Percentiles rank a stretch among this genome's conserved stretches.
Evolutionary conservation across 208 protist genomes (phyloP).

Genomic region (Vickermania spadyakhi): DNA sequence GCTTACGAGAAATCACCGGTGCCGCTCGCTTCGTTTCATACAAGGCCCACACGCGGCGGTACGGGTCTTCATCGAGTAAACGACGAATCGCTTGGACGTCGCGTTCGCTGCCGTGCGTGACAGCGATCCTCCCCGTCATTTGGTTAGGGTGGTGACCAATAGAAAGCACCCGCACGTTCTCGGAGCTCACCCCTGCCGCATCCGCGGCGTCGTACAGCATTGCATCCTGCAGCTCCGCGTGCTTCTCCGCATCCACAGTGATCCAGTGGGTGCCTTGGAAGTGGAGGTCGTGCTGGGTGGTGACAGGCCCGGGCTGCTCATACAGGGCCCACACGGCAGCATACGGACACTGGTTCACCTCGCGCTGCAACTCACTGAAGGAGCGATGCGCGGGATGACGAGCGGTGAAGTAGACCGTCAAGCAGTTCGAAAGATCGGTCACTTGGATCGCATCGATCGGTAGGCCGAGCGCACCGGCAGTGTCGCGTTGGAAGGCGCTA

Average conservation of each 20-base stretch:
- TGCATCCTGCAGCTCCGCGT: conserved; percentile 6
- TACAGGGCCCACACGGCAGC: conserved; percentile 13
- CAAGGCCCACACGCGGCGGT: conserved; percentile 22
- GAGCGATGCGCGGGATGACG: background rate
- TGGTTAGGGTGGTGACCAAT: conserved; percentile 1
- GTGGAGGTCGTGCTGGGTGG: background rate
- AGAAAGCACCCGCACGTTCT: conserved; percentile 14
- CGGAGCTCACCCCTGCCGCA: conserved; percentile 2
- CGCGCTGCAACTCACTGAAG: background rate
- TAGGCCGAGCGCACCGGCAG: conserved; percentile 19
- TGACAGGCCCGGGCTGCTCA: background rate
- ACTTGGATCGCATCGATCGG: conserved; percentile 25
- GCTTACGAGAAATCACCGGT: background rate
- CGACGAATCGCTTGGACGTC: conserved; percentile 6
- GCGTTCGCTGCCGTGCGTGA: background rate
- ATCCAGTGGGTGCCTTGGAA: background rate
- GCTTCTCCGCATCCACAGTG: conserved; percentile 1
- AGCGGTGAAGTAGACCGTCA: background rate
- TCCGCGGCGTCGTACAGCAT: conserved; percentile 5
- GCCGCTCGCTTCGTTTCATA: conserved; percentile 10
- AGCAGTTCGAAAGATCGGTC: conserved; percentile 8
- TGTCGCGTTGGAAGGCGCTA: conserved; percentile 24
- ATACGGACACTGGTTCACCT: conserved; percentile 4
- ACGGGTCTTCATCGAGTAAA: conserved; percentile 11
- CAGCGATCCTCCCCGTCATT: conserved; percentile 5